Base-by-base conservation (phyloP, 2,329 filamentous ascomycete genomes). In the Mycosphaerella arachidis region DNA sequence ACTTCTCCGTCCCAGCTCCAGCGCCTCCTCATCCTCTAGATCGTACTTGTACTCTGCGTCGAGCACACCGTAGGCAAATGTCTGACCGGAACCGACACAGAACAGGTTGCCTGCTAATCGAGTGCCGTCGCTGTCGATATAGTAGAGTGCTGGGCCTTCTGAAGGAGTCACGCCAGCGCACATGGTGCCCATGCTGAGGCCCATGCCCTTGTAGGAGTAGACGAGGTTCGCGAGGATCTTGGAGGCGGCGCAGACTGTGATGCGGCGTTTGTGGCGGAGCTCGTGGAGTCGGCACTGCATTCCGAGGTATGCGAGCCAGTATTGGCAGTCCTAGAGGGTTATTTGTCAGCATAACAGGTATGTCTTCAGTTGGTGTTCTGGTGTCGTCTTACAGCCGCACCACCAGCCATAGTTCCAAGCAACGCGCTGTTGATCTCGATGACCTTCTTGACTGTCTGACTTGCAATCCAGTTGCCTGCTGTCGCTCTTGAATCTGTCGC, bases 231-330 rank as follows among this genome's bases (percentile, higher is more conserved):
- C 91, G 69, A 99, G 90, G 76, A 99, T 97, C 85, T 99, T 99
- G 74, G 90, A 95, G 56, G 94, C 94, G 51, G 94, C 94, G 50
- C 94, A 93, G 66, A 99, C 94, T 63, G 91, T 94, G 81, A 99
- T 99, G 75, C 94, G 91, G 77, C 92, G 91, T 84, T 99, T 99
- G 84, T 99, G 93, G 68, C 94, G 91, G 72, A 99, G 92, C 82
- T 99, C 94, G 82, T 99, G 93, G 67, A 99, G 90, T 61, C 94
- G 92, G 82, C 94, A 99, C 83, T 99, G 92, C 89, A 97, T 96
- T 72, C 93, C 94, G 67, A 99, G 85, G 83, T 96, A 99, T 73
- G 92, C 92, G 66, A 99, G 89, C 94, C 94, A 99, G 85, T 97
- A 97, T 86, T 97, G 94, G 79, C 94, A 99, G 80, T 99, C 94